Percentiles rank a stretch among this genome's conserved stretches.
Conservation (phyloP, 2,329 filamentous ascomycete genomes). For the Arthroderma sp. region DNA sequence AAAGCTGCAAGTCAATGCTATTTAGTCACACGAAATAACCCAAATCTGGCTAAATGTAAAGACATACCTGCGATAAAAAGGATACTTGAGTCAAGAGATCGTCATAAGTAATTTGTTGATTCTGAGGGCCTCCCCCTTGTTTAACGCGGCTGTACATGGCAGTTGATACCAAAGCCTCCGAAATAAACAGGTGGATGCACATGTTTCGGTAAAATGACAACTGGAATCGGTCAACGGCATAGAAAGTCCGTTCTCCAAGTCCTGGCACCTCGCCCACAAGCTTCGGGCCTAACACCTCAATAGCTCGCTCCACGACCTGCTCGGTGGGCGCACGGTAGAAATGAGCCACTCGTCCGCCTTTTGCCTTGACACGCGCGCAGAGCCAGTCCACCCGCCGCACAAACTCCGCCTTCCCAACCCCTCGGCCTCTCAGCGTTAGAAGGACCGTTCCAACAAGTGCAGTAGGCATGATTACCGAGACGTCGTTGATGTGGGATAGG, state of each 20-base stretch:
- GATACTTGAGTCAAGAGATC: conserved; percentile 66
- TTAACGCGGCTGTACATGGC: conserved; percentile 88
- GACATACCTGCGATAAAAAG: conserved; percentile 59
- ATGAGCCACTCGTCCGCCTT: conserved; percentile 85
- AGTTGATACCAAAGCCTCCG: conserved; percentile 77
- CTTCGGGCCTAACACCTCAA: conserved; percentile 82
- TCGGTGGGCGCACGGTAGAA: conserved; percentile 70
- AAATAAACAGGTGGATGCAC: conserved; percentile 97
- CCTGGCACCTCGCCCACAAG: conserved; percentile 69
- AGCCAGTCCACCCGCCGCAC: conserved; percentile 85
- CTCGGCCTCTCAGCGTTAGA: conserved; percentile 77
- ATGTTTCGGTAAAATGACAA: conserved; percentile 98
- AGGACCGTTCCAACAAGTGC: conserved; percentile 89
- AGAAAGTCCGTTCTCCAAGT: conserved; percentile 81
- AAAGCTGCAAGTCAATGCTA: conserved; percentile 42
- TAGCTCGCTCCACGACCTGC: conserved; percentile 72
- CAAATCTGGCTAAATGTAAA: background rate
- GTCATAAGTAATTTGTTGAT: conserved; percentile 63
- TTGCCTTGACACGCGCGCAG: conserved; percentile 62
- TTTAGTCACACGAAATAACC: conserved; percentile 7
- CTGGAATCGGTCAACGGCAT: conserved; percentile 90
- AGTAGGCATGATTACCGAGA: conserved; percentile 96
- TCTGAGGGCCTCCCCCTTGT: conserved; percentile 67
- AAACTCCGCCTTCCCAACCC: conserved; percentile 77
- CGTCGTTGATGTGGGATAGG: conserved; percentile 83